Evolutionary conservation across 2,329 filamentous ascomycete species (phyloP), one percentile per base, ranked within the genome.

Genomic region (Chalaropsis ovoidea): DNA sequence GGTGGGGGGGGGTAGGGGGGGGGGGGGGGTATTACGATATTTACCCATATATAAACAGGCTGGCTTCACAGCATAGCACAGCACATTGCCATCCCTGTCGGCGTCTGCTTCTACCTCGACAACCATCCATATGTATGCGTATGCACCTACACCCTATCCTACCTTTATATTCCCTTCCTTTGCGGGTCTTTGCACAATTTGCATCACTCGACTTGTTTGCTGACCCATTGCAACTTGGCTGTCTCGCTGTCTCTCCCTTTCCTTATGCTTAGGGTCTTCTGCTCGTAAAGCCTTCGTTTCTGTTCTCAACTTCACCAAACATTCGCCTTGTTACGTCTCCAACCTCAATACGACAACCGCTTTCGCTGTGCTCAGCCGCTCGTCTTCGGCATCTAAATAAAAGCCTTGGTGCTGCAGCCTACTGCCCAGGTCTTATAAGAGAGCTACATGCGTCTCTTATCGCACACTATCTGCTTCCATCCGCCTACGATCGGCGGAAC

Each of bases 121-220:
- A 27, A 27, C 31, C 31, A 35, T 39, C n/a, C 11, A 31, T 58
- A 39, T 54, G 24, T 15, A 54, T 58, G 31, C 15, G 54, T 39
- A 58, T 58, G 54, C 54, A 39, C 8, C 27, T 58, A 35, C 27
- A 58, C 54, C 54, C 54, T 52, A 58, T 58, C 27, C 24, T 35
- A 39, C 27, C 1, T 10, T 39, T 39, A 17, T 39, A 24, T 58
- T 58, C 54, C 54, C 54, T 58, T 58, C 54, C 54, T 58, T 58
- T 39, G 54, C 54, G 54, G 54, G 54, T 58, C 54, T 58, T 19
- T n/a, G 27, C 54, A 35, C 54, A 58, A 8, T 58, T 35, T 58
- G 27, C 54, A 35, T 39, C 54, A 39, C 54, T 58, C 8, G 39
- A 39, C 54, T 58, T 11, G 54, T 35, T 58, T 58, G 54, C 54